These are phyloP conservation scores for Metarhizium sp. DNA, from an alignment of 2,329 filamentous ascomycete species.

Conservation along the genomic window DNA sequence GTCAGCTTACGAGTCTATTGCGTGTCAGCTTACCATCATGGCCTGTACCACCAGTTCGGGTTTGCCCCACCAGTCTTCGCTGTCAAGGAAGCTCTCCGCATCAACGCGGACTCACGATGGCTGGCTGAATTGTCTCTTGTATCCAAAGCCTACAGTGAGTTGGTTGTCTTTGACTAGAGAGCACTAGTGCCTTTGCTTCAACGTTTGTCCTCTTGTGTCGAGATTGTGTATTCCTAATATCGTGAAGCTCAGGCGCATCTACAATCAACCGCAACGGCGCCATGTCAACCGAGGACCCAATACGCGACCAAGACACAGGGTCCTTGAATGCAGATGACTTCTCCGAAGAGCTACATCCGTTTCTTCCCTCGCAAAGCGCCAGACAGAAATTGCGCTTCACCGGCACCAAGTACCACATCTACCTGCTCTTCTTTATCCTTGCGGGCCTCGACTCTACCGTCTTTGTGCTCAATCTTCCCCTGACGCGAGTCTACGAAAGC, in stretches of 20 bases:
- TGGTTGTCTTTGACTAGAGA: no score
- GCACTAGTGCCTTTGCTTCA: no score
- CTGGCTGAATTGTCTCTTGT: no score
- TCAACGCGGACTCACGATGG: neutral
- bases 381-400: neutral
- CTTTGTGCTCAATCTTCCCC: constrained; percentile 1
- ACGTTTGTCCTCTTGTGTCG: no score
- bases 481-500: constrained; percentile 2
- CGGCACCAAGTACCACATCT: neutral
- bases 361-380: neutral
- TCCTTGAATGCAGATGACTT: neutral
- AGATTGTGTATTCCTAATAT: neutral
- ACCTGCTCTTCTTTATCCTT: neutral
- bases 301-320: neutral
- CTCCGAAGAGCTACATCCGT: neutral
- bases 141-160: no score
- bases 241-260: neutral
- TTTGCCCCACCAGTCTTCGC: neutral
- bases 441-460: constrained; percentile 1
- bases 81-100: neutral
- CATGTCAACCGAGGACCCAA: neutral
- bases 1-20: neutral
- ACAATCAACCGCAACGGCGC: neutral
- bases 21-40: neutral
- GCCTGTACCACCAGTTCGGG: neutral